Evolutionary conservation across 2,329 filamentous ascomycete species (phyloP).

Genomic region (Pseudogymnoascus verrucosus): DNA sequence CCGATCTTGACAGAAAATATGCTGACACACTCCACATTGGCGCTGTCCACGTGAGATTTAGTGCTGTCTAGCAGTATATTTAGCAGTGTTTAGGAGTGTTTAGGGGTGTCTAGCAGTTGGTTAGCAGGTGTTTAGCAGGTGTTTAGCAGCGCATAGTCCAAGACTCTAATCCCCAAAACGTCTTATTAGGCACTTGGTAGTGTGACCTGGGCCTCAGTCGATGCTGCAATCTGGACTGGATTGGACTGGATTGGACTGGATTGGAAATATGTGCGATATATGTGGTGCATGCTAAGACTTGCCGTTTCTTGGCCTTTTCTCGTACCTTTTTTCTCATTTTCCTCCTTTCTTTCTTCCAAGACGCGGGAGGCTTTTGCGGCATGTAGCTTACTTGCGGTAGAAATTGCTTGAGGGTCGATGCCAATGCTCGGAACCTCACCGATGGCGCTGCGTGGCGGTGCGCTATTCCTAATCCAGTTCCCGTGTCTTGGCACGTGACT

Average conservation of each 20-base stretch:
- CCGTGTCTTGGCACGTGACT: neutral
- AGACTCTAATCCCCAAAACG: neutral
- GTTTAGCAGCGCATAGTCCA: neutral
- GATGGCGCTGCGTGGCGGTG: neutral
- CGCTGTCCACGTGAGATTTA: neutral
- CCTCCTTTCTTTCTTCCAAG: neutral
- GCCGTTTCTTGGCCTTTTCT: neutral
- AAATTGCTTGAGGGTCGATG: neutral
- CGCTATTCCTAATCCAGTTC: neutral
- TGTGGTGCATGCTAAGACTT: neutral
- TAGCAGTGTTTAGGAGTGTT: neutral
- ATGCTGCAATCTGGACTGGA: neutral
- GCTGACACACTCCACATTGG: too few relatives aligned
- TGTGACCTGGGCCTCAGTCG: neutral
- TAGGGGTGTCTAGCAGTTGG: neutral
- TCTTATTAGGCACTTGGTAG: neutral
- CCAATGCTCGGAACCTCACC: neutral
- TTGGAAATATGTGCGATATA: too few relatives aligned
- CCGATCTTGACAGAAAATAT: neutral
- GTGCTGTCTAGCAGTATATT: neutral
- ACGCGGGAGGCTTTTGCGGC: neutral
- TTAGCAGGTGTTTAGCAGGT: too few relatives aligned
- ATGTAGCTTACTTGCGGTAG: too few relatives aligned
- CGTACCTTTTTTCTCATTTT: neutral
- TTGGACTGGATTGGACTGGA: neutral